phyloP scores from a whole-genome alignment of 768 basidiomycete species.

The Hericium rajendrae region DNA sequence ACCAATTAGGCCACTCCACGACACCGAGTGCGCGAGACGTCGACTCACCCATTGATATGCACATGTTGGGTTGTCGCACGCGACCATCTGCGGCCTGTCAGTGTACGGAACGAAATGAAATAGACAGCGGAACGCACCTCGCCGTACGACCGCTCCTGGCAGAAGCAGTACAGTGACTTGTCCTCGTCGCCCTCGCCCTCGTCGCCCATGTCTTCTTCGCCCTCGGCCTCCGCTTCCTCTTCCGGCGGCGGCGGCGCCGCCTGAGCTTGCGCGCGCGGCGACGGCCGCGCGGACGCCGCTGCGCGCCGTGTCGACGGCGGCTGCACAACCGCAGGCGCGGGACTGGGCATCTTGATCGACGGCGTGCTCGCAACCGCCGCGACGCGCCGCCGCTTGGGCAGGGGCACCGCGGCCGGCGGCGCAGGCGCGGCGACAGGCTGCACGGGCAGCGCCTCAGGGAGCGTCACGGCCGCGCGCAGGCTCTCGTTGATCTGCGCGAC shows the following conservation, averaged over 20 bases:
- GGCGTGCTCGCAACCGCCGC: constrained; percentile 15
- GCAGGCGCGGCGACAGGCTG: constrained; percentile 6
- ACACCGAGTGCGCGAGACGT: background rate
- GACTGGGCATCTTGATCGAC: constrained; percentile 27
- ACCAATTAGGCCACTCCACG: background rate
- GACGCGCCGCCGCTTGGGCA: constrained; percentile 14
- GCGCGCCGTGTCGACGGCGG: constrained; percentile 17
- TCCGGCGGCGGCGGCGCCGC: constrained; percentile 13
- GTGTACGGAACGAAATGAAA: background rate
- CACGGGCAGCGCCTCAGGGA: constrained; percentile 8
- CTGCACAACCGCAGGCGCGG: constrained; percentile 18
- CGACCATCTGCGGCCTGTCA: constrained; percentile 9
- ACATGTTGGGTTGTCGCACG: constrained; percentile 12
- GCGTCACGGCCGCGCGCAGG: constrained; percentile 9
- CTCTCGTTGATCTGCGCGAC: constrained; percentile 26
- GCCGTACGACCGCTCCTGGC: constrained; percentile 53
- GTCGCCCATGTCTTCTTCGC: constrained; percentile 31
- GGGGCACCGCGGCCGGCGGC: background rate
- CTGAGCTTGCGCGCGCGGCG: constrained; percentile 5
- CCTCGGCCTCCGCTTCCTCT: constrained; percentile 28
- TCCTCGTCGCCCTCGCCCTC: constrained; percentile 47
- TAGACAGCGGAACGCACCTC: constrained; percentile 28
- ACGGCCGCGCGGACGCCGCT: constrained; percentile 15
- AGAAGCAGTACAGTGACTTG: constrained; percentile 52
- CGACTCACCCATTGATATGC: constrained; percentile 14